Percentiles rank a stretch among this genome's conserved stretches.
Conservation (phyloP, 441 rosid genomes). For the Isatis lusitanica region DNA sequence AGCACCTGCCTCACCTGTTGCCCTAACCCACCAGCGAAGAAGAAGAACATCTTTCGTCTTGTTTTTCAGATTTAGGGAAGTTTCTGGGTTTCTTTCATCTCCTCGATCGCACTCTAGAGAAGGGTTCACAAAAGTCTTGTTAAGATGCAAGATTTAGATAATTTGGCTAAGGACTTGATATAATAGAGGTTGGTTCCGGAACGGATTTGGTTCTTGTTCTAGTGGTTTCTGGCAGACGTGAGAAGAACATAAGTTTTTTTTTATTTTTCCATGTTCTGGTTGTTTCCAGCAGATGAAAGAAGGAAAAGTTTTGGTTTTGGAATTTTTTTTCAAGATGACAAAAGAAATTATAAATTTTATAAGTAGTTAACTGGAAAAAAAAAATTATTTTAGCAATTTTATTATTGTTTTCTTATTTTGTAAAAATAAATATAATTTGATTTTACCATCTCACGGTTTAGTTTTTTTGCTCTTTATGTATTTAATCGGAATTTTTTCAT, state of each 20-base stretch:
- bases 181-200: neutral
- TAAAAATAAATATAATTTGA: too few species aligned
- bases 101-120: neutral
- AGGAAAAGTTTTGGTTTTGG: neutral
- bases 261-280: neutral
- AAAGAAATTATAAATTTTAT: too few species aligned
- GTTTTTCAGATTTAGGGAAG: neutral
- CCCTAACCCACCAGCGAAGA: constrained; percentile 79
- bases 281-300: neutral
- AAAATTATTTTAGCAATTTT: too few species aligned
- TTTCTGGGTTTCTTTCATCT: neutral
- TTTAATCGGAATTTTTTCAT: too few species aligned
- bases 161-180: neutral
- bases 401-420: too few species aligned
- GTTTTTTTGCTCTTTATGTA: too few species aligned
- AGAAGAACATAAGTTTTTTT: too few species aligned
- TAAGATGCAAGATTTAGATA: neutral
- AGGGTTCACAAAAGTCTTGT: neutral
- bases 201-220: neutral
- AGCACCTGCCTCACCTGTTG: constrained; percentile 74
- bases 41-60: constrained; percentile 57
- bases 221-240: neutral
- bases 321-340: neutral
- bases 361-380: too few species aligned
- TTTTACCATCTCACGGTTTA: too few species aligned